phyloP scores from a whole-genome alignment of 768 basidiomycete genomes.

The Psilocybe cubensis region DNA sequence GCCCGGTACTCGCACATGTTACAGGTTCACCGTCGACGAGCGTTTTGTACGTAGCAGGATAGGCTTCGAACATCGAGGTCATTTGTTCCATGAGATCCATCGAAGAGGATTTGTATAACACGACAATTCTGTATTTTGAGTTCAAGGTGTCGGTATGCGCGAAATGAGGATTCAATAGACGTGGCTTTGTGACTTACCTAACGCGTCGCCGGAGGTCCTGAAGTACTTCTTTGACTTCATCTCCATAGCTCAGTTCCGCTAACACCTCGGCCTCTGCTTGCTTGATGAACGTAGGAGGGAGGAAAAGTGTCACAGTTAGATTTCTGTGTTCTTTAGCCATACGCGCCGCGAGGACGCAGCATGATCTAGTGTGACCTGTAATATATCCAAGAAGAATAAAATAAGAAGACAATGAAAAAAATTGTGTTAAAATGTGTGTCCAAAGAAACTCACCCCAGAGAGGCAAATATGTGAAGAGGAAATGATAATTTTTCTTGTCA shows the following conservation, averaged over 20 bases:
- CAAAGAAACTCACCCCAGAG: not conserved
- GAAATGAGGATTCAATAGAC: no score
- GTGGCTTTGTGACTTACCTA: not conserved
- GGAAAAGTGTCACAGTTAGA: constrained; percentile 5
- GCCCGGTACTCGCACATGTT: constrained; percentile 9
- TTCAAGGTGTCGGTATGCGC: no score
- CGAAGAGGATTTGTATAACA: not conserved
- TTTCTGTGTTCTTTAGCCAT: constrained; percentile 9
- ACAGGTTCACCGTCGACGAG: constrained; percentile 8
- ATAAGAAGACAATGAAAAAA: no score
- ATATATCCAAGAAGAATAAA: no score
- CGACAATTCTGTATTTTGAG: not conserved
- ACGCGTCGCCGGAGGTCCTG: not conserved
- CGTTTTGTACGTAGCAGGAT: not conserved
- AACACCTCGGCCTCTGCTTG: constrained; percentile 7
- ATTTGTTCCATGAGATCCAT: not conserved
- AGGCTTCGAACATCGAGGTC: not conserved
- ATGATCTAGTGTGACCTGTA: constrained; percentile 8
- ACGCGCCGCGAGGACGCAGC: constrained; percentile 8
- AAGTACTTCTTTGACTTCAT: no score
- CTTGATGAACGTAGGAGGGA: constrained; percentile 7
- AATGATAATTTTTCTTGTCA: no score
- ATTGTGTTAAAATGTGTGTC: no score
- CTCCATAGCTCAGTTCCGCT: not conserved
- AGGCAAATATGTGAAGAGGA: no score